A percentile compares a stretch with the other conserved stretches of the same genome.
phyloP scores from a whole-genome alignment of 177 flowering plant genomes.

The Telopea speciosissima region DNA sequence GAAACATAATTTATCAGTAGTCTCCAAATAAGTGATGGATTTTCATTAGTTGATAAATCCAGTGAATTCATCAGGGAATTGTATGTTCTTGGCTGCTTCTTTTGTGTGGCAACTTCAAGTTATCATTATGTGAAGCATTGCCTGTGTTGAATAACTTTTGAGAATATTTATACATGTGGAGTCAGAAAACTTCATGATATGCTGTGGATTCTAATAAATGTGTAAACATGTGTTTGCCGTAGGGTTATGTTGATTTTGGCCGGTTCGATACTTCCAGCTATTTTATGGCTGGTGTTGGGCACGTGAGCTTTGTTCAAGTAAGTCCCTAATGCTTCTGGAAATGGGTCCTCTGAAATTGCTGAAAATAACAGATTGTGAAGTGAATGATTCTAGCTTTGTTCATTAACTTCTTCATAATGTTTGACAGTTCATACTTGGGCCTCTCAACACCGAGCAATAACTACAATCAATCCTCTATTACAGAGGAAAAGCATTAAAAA shows the following conservation, averaged over 20 bases:
- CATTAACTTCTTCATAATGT: too few species aligned
- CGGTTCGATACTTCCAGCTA: conserved; percentile 51
- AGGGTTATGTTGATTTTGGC: conserved; percentile 91
- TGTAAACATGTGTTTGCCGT: conserved; percentile 8
- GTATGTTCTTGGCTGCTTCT: too few species aligned
- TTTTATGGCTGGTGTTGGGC: conserved; percentile 66
- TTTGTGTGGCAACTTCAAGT: too few species aligned
- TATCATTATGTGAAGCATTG: not conserved
- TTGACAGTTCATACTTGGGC: too few species aligned
- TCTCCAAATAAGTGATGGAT: not conserved
- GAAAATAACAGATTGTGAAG: not conserved
- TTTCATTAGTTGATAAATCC: not conserved
- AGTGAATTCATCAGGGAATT: too few species aligned
- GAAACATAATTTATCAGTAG: not conserved
- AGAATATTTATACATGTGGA: not conserved
- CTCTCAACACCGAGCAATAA: too few species aligned
- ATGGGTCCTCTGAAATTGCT: not conserved
- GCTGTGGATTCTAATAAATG: not conserved
- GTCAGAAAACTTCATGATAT: not conserved
- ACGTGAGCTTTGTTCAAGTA: conserved; percentile 74
- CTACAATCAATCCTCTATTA: too few species aligned
- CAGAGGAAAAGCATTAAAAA: too few species aligned
- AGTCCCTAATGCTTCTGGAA: conserved; percentile 11
- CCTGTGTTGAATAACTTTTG: not conserved
- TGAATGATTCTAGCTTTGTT: too few species aligned